Base-by-base conservation (phyloP, 495 filamentous ascomycete species). In the Neurospora africana region DNA sequence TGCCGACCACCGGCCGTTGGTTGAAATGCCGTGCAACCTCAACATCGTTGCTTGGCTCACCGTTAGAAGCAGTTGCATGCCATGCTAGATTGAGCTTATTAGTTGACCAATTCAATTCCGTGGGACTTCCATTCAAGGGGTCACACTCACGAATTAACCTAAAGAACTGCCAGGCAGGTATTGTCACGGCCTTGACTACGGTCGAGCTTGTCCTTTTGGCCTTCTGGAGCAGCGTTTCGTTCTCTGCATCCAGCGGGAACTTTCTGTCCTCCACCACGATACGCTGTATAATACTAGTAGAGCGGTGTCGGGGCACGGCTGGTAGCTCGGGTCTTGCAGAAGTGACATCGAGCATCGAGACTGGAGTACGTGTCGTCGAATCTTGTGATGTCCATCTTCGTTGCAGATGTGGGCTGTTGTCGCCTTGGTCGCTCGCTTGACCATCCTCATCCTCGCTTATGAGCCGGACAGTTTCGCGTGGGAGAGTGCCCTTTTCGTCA, bases 131-230 rank as follows among this genome's bases (percentile, higher is more conserved):
- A 70, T 36, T n/a, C 23, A 15, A 53, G 6, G 27, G 43, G 35
- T 74, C 27, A 43, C 68, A 83, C 90, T 74, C 81, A 92, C 91
- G 93, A 71, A 96, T 94, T 44, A 97, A 81, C 77, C 89, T 92
- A 80, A 97, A 98, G 77, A 99, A 98, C 76, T 97, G 95, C 95
- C 95, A 99, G 15, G 95, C 95, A 15, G 95, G 95, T 86, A 99
- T 97, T 78, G 95, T 89, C 17, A 98, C 91, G 77, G 95, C 93
- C 78, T 92, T 95, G 41, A 91, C 85, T 39, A 91, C 84, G 70
- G 73, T 85, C 39, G 82, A 86, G 11, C 82, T 82, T 47, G 81
- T 84, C 33, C 79, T 80, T 68, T 78, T 81, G 4, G 80, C 82
- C 70, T 79, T 80, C 65, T 82, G 78, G 11, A 81, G 75, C 23